A percentile compares a stretch with the other conserved stretches of the same genome.
Conservation (phyloP, 73 alveolate species). For the Paramecium primaurelia region DNA sequence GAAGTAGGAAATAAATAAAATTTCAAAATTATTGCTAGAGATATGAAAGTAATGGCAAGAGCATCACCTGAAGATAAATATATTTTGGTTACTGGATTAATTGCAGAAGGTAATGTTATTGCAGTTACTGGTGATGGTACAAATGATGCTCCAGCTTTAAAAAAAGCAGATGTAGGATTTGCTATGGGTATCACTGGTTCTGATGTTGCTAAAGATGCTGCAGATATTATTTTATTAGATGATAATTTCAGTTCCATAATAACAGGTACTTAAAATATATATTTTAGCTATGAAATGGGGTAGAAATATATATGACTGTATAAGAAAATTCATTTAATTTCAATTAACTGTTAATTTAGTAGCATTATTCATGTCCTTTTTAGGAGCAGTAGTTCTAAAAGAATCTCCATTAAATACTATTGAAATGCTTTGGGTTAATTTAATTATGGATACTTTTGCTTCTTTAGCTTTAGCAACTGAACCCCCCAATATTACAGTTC, state of each 20-base stretch:
- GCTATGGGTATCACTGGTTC: slow-evolving; percentile 86
- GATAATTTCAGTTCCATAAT: slow-evolving; percentile 81
- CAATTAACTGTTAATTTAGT: slow-evolving; percentile 79
- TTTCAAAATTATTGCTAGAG: slow-evolving; percentile 64
- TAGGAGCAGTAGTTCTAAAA: slow-evolving; percentile 76
- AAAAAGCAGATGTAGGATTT: slow-evolving; percentile 85
- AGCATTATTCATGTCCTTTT: slow-evolving; percentile 80
- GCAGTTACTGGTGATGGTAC: slow-evolving; percentile 98
- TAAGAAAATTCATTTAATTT: slow-evolving; percentile 80
- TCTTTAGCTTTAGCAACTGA: slow-evolving; percentile 96
- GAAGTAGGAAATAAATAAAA: slow-evolving; percentile 76
- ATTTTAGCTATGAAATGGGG: slow-evolving; percentile 77
- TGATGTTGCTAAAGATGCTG: slow-evolving; percentile 82
- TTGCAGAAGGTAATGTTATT: slow-evolving; percentile 78
- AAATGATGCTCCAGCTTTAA: slow-evolving; percentile 77
- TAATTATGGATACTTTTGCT: slow-evolving; percentile 85
- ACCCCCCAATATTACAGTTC: slow-evolving; percentile 84
- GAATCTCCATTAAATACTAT: slow-evolving; percentile 79
- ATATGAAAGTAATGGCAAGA: slow-evolving; percentile 86
- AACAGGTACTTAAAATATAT: not conserved
- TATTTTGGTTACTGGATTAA: slow-evolving; percentile 85
- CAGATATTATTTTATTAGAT: slow-evolving; percentile 80
- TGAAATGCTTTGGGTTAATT: slow-evolving; percentile 88
- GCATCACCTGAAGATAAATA: slow-evolving; percentile 89
- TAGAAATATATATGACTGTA: slow-evolving; percentile 78